Evolutionary conservation across 345 rosid genomes (phyloP).

Genomic region (Brassica cretica): DNA sequence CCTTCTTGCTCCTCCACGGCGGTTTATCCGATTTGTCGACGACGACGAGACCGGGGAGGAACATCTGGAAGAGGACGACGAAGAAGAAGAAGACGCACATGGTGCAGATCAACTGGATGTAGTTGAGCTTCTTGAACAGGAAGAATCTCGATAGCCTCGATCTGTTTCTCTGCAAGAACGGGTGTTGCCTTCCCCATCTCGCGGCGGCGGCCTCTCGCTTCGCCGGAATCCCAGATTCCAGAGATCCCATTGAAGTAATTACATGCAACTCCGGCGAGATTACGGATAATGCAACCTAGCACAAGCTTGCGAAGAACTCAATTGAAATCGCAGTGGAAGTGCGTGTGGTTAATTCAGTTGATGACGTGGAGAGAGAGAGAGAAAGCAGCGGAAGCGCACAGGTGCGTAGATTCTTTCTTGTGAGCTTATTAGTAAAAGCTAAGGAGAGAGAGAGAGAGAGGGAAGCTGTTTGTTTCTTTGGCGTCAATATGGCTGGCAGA

Average conservation of each 20-base stretch:
- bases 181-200: constrained; percentile 17
- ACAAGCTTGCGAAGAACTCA: constrained; percentile 21
- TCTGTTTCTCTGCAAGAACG: constrained; percentile 55
- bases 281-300: not conserved
- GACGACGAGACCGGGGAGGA: constrained; percentile 66
- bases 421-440: not conserved
- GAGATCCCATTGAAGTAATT: constrained; percentile 62
- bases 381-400: not conserved
- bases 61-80: constrained; percentile 65
- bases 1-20: constrained; percentile 31
- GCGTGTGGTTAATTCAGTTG: not conserved
- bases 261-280: constrained; percentile 33
- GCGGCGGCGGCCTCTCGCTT: constrained; percentile 43
- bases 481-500: not conserved
- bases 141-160: constrained; percentile 78
- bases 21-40: constrained; percentile 53
- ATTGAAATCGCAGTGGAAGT: too few species aligned
- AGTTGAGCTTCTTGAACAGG: constrained; percentile 62
- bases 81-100: constrained; percentile 64
- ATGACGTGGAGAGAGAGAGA: not conserved
- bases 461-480: not conserved
- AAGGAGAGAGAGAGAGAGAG: not conserved
- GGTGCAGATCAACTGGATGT: constrained; percentile 70
- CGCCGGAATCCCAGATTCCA: constrained; percentile 59
- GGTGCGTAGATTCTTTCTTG: not conserved